phyloP scores from a whole-genome alignment of 768 basidiomycete species.

The Crepidotus variabilis region DNA sequence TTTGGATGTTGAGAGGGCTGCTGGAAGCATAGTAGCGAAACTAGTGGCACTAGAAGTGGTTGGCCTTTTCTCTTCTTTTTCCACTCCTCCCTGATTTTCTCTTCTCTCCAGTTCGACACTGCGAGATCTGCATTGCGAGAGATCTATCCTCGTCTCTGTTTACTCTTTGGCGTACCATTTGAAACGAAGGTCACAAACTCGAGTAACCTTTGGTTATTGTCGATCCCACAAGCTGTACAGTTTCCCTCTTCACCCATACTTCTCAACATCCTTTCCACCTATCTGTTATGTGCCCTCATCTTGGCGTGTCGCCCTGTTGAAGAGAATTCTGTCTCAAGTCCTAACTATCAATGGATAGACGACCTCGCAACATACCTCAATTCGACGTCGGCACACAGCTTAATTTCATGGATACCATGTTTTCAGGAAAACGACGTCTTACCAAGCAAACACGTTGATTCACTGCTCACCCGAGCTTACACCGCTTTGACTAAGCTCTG shows the following conservation, averaged over 20 bases:
- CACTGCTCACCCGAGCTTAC: slow-evolving; percentile 58
- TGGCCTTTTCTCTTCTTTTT: slow-evolving; percentile 28
- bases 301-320: slow-evolving; percentile 9
- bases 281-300: slow-evolving; percentile 52
- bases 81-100: slow-evolving; percentile 2
- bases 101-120: slow-evolving; percentile 43
- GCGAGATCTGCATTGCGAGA: slow-evolving; percentile 42
- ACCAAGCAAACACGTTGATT: slow-evolving; percentile 52
- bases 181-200: slow-evolving; percentile 2
- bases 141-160: slow-evolving; percentile 41
- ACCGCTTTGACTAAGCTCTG: slow-evolving; percentile 45
- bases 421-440: slow-evolving; percentile 27
- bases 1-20: slow-evolving; percentile 72
- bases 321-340: neutral
- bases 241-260: slow-evolving; percentile 27
- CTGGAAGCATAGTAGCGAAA: slow-evolving; percentile 63
- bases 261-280: slow-evolving; percentile 56
- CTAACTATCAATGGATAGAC: slow-evolving; percentile 10
- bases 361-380: slow-evolving; percentile 16
- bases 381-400: slow-evolving; percentile 22
- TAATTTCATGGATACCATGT: slow-evolving; percentile 52
- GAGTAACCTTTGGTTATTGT: slow-evolving; percentile 29
- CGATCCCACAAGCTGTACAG: slow-evolving; percentile 36
- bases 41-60: slow-evolving; percentile 70
- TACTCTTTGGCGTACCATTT: slow-evolving; percentile 21